phyloP scores from a whole-genome alignment of 2,329 filamentous ascomycete genomes.

The Sclerotinia subarctica region DNA sequence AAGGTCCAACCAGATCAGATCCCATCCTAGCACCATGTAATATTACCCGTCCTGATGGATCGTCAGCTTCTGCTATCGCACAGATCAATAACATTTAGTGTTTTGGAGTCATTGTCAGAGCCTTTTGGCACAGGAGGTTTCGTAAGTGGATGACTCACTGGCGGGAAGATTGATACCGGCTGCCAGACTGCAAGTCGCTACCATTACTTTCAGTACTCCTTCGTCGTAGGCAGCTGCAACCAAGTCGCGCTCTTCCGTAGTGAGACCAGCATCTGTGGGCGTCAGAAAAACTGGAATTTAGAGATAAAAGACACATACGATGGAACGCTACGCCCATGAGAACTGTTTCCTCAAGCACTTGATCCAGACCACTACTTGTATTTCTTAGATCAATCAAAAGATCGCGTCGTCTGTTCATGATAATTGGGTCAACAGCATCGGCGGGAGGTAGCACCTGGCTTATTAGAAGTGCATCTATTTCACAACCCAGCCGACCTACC shows the following conservation, averaged over 20 bases:
- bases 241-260: conserved; percentile 70
- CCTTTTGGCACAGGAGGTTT: too few relatives aligned
- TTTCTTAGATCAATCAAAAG: conserved; percentile 64
- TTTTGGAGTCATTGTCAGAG: not conserved
- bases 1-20: conserved; percentile 70
- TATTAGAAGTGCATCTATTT: conserved; percentile 65
- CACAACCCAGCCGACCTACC: conserved; percentile 55
- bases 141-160: conserved; percentile 38
- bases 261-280: conserved; percentile 57
- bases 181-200: conserved; percentile 77
- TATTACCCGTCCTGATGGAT: conserved; percentile 56
- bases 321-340: conserved; percentile 70
- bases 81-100: not conserved
- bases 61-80: not conserved
- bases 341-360: conserved; percentile 61
- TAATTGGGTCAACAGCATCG: conserved; percentile 42
- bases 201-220: conserved; percentile 65
- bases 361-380: conserved; percentile 63
- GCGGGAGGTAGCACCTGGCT: conserved; percentile 60
- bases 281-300: not conserved
- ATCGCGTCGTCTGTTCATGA: conserved; percentile 59
- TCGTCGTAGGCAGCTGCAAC: conserved; percentile 68
- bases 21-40: conserved; percentile 75
- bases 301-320: conserved; percentile 46
- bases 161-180: conserved; percentile 77